Evolutionary conservation across 768 basidiomycete genomes (phyloP), one percentile per base, ranked within the genome.

Genomic region (Lepiota brunneoincarnata): DNA sequence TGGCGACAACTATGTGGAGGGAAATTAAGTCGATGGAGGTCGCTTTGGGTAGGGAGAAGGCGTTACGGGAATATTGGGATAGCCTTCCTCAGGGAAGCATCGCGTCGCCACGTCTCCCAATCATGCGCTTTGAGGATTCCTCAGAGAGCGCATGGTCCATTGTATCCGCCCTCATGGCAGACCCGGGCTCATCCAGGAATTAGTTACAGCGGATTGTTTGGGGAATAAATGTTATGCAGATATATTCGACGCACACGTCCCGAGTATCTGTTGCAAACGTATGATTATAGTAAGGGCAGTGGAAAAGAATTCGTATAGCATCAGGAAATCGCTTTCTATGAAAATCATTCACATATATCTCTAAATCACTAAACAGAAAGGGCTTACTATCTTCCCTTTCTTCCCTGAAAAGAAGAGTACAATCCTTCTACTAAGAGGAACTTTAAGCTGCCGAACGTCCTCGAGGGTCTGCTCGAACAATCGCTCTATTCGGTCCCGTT

Each of bases 1-100:
- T 60, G 26, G 59, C 57, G 40, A 52, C 56, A 21, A 60, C 59
- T 9, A 60, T 60, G 59, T 60, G 56, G 56, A 40, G 51, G n/a
- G 36, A 20, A 7, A 28, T 58, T 26, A 39, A 44, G 14, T 42
- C 52, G 9, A 14, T 18, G n/a, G 18, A 28, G 3, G 40, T 55
- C 4, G 56, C 49, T 3, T 2, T 28, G 20, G n/a, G 28, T 11
- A 40, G 59, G 23, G 55, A 60, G 28, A 31, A 44, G 14, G 49
- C 56, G 20, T 36, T 59, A 31, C 41, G 47, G 47, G 35, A 38
- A 17, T 23, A 50, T 18, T 59, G 58, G 59, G 20, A 47, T 20
- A 44, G 37, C 15, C 23, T 54, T 6, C 53, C 44, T 12, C 45
- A 4, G 20, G 53, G 53, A 11, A 40, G 42, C 12, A 38, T 39